Percentiles rank a stretch among this genome's conserved stretches.
Evolutionary conservation across 2,329 filamentous ascomycete species (phyloP).

Genomic region (Penicillium sp.): DNA sequence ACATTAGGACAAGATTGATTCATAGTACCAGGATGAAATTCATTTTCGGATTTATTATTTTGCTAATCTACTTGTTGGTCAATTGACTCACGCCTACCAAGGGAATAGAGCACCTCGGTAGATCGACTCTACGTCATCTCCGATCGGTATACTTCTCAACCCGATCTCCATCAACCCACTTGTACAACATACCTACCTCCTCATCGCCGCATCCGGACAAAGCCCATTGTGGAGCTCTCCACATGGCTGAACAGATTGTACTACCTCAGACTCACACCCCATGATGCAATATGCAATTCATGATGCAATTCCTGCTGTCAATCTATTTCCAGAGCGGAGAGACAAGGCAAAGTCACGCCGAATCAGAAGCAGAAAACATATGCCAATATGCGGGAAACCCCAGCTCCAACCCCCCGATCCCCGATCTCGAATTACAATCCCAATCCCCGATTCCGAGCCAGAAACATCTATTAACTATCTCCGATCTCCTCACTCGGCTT

Average conservation of each 20-base stretch:
- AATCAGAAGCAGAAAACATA: constrained; percentile 2
- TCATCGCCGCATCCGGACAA: constrained; percentile 29
- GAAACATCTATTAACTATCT: constrained; percentile 10
- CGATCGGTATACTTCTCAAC: background rate
- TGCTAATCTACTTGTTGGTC: background rate
- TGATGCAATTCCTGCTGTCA: constrained; percentile 18
- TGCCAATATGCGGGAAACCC: background rate
- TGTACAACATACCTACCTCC: background rate
- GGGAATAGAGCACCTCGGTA: background rate
- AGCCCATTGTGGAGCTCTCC: constrained; percentile 13
- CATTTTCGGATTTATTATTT: no score
- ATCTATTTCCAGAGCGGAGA: constrained; percentile 27
- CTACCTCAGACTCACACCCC: constrained; percentile 20
- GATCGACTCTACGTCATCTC: constrained; percentile 6
- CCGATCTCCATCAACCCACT: background rate
- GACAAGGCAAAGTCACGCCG: constrained; percentile 1
- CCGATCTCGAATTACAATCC: background rate
- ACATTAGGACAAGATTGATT: background rate
- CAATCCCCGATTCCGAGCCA: background rate
- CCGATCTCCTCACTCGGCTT: constrained; percentile 22
- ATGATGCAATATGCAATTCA: constrained; percentile 19
- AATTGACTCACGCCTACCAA: background rate
- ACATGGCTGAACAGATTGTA: constrained; percentile 15
- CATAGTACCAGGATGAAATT: background rate
- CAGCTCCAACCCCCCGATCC: background rate